Base-by-base conservation (phyloP, 2,329 filamentous ascomycete genomes). In the Phialophora macrospora region DNA sequence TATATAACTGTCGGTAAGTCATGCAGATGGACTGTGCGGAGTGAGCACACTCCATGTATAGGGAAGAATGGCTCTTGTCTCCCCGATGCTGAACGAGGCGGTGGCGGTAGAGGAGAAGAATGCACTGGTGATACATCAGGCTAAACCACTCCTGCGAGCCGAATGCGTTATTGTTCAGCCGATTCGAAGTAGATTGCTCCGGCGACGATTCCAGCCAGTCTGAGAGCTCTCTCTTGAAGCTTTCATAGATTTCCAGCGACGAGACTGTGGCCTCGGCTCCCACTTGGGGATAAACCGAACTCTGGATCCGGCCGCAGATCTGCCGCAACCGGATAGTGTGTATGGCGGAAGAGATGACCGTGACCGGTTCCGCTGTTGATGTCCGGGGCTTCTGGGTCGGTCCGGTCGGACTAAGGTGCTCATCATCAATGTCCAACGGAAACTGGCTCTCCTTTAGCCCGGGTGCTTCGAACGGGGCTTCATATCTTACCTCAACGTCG, bases 61-160 rank as follows among this genome's bases (percentile, higher is more conserved):
- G 1, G 5, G 7, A 22, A 12, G n/a, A n/a, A 6, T n/a, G 20
- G 12, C 12, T 52, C 14, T 14, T 24, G 20, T 24, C 49, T 48
- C 44, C 44, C 20, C 24, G n/a, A 24, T 24, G n/a, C 26, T 28
- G 12, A 14, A 28, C 24, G 5, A 52, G 24, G 12, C 24, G 20
- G 22, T 65, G 61, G 0, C 77, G 73, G 59, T 80, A 79, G 1
- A 81, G 69, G 2, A 80, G 68, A 4, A 80, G 70, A 24, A 80
- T 75, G 1, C 77, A 76, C 62, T 80, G 74, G 62, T 79, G 68
- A 55, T 80, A 80, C 1, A 75, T 76, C 1, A 80, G 70, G 2
- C 73, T 64, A 55, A 80, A 80, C 78, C 78, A 80, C 12, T 75
- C 73, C 5, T 65, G 64, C 0, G 78, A 78, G 0, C 77, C 74